These are phyloP conservation scores for Tolypocladium inflatum DNA, from an alignment of 2,329 filamentous ascomycete genomes.

Conservation along the genomic window DNA sequence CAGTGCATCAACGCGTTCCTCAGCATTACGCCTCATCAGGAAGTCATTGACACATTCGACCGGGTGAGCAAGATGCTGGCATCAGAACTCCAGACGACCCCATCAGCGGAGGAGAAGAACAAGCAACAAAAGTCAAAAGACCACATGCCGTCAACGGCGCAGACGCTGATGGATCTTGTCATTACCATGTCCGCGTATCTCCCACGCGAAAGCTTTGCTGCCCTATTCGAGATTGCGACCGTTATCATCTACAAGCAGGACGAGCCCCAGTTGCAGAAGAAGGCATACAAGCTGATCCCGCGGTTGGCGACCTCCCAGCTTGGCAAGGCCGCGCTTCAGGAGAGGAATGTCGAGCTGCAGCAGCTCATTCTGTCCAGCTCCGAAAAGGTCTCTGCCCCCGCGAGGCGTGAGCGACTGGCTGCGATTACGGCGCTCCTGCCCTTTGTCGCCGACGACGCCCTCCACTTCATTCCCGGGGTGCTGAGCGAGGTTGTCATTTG, in stretches of 20 bases:
- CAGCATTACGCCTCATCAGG: slow-evolving; percentile 69
- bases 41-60: slow-evolving; percentile 81
- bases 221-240: slow-evolving; percentile 79
- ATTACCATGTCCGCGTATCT: slow-evolving; percentile 95
- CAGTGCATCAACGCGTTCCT: slow-evolving; percentile 93
- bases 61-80: slow-evolving; percentile 81
- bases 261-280: slow-evolving; percentile 94
- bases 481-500: slow-evolving; percentile 92
- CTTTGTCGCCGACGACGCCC: slow-evolving; percentile 63
- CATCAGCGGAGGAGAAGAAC: slow-evolving; percentile 49
- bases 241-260: slow-evolving; percentile 71
- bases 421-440: slow-evolving; percentile 75
- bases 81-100: slow-evolving; percentile 48
- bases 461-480: slow-evolving; percentile 89
- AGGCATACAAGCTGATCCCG: slow-evolving; percentile 96
- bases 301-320: slow-evolving; percentile 73
- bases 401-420: slow-evolving; percentile 74
- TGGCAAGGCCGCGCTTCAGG: slow-evolving; percentile 65
- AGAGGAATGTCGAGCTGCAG: slow-evolving; percentile 72
- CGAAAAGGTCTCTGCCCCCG: slow-evolving; percentile 78
- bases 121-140: slow-evolving; percentile 52
- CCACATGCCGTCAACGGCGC: slow-evolving; percentile 82
- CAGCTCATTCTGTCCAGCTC: slow-evolving; percentile 68
- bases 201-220: slow-evolving; percentile 72
- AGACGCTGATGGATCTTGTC: slow-evolving; percentile 93